Evolutionary conservation across 2,329 filamentous ascomycete genomes (phyloP).

Genomic region (Nothophoma quercina): DNA sequence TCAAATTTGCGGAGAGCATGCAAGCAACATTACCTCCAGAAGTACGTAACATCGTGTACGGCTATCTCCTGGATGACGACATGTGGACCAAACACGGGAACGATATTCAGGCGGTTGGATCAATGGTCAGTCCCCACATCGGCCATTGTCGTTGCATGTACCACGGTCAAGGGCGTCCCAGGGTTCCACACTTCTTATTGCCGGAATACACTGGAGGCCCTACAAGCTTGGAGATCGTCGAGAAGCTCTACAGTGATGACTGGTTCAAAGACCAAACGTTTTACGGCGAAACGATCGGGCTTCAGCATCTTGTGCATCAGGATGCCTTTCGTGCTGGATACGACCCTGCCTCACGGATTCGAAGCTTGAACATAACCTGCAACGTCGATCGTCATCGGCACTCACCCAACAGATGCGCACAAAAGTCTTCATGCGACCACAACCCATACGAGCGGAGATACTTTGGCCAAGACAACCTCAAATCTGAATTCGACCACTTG

Average conservation of each 20-base stretch:
- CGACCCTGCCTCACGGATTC: neutral
- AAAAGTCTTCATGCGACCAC: neutral
- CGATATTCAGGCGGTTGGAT: neutral
- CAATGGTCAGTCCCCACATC: neutral
- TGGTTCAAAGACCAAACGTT: constrained; percentile 1
- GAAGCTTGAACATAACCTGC: neutral
- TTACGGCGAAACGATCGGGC: neutral
- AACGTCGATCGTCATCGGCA: neutral
- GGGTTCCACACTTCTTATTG: neutral
- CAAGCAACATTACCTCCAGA: neutral
- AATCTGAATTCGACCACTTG: neutral
- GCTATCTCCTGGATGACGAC: neutral
- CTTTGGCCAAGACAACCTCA: neutral
- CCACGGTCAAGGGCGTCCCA: neutral
- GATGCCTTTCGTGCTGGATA: neutral
- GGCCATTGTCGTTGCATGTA: neutral
- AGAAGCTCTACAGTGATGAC: neutral
- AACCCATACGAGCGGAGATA: neutral
- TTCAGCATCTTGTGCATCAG: neutral
- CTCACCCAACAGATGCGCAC: neutral
- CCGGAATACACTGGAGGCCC: neutral
- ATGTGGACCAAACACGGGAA: neutral
- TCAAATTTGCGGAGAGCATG: neutral
- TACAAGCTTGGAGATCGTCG: neutral
- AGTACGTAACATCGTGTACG: neutral